phyloP scores from a whole-genome alignment of 2,329 filamentous ascomycete genomes.

The Fusarium sp. region DNA sequence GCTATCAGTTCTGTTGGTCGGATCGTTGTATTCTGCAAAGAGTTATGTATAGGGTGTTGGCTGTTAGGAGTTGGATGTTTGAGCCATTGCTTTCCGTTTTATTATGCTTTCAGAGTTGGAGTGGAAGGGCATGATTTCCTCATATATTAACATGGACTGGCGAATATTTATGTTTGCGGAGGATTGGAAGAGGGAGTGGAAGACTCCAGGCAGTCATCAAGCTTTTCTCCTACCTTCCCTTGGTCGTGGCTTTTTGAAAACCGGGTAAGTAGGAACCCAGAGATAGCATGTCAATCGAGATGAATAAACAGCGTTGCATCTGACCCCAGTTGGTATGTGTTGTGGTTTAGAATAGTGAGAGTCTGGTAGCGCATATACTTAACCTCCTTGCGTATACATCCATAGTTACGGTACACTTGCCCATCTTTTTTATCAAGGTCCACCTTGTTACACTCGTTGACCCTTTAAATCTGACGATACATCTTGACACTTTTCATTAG shows the following conservation, averaged over 20 bases:
- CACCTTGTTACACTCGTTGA: background rate
- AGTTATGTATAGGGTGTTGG: conserved; percentile 32
- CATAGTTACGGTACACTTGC: background rate
- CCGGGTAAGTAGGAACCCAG: background rate
- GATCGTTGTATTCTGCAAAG: conserved; percentile 19
- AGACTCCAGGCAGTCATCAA: background rate
- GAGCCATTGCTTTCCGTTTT: conserved; percentile 37
- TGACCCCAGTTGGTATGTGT: background rate
- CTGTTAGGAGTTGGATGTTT: conserved; percentile 43
- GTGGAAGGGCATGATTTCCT: conserved; percentile 24
- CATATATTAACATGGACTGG: conserved; percentile 23
- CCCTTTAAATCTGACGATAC: background rate
- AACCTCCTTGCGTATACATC: background rate
- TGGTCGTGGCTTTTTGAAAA: conserved; percentile 8
- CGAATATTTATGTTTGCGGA: conserved; percentile 28
- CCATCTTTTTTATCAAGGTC: background rate
- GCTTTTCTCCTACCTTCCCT: conserved; percentile 3
- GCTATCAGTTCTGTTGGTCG: conserved; percentile 10
- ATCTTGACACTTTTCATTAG: background rate
- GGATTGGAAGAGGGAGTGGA: background rate
- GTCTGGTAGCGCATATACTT: background rate
- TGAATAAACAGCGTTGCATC: background rate
- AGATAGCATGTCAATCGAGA: background rate
- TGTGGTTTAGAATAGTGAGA: background rate
- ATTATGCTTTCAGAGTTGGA: conserved; percentile 13